phyloP scores from a whole-genome alignment of 176 grass and related monocot genomes.

The Avena eriantha region DNA sequence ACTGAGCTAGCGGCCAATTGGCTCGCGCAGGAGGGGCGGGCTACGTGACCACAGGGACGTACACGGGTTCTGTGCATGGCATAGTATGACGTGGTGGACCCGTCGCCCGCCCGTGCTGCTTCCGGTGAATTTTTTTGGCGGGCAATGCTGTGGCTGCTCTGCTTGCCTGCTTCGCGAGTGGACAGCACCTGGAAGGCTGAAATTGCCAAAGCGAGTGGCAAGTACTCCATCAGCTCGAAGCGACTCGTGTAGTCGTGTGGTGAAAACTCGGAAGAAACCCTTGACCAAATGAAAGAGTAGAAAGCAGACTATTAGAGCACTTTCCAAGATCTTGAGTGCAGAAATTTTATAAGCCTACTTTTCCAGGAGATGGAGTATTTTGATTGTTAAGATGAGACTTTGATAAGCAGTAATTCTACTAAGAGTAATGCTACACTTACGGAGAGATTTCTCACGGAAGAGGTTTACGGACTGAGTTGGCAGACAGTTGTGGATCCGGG shows the following conservation, averaged over 20 bases:
- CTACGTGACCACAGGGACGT: constrained; percentile 10
- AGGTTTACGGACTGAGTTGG: no score
- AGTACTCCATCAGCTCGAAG: neutral
- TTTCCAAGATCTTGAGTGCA: neutral
- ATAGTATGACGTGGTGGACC: constrained; percentile 34
- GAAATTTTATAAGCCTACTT: neutral
- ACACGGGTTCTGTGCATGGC: neutral
- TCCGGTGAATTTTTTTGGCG: constrained; percentile 20
- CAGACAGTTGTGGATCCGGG: no score
- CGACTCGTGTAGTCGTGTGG: neutral
- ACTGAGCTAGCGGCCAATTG: constrained; percentile 20
- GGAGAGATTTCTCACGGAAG: no score
- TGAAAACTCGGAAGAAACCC: neutral
- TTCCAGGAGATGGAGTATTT: no score
- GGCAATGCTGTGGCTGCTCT: neutral
- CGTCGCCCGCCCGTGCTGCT: neutral
- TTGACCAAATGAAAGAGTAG: neutral
- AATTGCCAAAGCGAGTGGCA: neutral
- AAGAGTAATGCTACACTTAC: no score
- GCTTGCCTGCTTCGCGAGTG: neutral
- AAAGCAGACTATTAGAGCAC: neutral
- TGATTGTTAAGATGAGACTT: no score
- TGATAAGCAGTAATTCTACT: no score
- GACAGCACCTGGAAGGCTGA: neutral
- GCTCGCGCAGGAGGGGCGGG: neutral